A percentile compares a stretch with the other conserved stretches of the same genome.
These are phyloP conservation scores for Durusdinium trenchii DNA, from an alignment of 73 alveolate genomes.

Conservation along the genomic window DNA sequence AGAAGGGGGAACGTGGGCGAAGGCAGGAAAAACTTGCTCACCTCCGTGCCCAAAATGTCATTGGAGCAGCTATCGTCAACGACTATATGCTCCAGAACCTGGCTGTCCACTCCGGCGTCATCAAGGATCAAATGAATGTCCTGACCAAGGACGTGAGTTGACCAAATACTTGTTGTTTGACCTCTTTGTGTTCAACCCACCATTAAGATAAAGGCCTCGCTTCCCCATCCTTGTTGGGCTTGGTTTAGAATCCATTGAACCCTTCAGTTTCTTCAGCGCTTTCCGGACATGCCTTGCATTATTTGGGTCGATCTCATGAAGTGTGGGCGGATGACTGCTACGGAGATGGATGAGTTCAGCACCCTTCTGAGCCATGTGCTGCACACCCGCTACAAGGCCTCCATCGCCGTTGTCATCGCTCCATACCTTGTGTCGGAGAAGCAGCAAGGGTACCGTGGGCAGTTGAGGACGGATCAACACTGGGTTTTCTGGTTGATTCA, in stretches of 20 bases:
- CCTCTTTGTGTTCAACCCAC: not conserved
- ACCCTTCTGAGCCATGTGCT: not conserved
- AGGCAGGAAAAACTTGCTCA: not conserved
- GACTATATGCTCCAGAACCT: not conserved
- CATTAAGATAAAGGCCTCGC: no score
- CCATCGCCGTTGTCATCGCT: not conserved
- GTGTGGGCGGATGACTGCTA: not conserved
- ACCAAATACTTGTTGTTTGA: not conserved
- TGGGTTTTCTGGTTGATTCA: not conserved
- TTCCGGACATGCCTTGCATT: not conserved
- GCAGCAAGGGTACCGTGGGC: slow-evolving; percentile 28
- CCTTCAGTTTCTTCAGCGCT: slow-evolving; percentile 22
- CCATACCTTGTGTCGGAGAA: slow-evolving; percentile 11
- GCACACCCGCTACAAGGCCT: slow-evolving; percentile 37
- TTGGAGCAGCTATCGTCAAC: not conserved
- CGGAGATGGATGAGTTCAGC: not conserved
- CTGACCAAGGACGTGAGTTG: not conserved
- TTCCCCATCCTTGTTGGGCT: not conserved
- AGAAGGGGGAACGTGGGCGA: not conserved
- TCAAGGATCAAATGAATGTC: not conserved
- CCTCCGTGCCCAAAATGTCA: not conserved
- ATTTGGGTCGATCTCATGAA: not conserved
- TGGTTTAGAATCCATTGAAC: not conserved
- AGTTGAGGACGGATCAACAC: not conserved
- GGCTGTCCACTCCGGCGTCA: not conserved